These are phyloP conservation scores for Penicillium ochrochloron DNA, from an alignment of 495 filamentous ascomycete species.

Conservation along the genomic window DNA sequence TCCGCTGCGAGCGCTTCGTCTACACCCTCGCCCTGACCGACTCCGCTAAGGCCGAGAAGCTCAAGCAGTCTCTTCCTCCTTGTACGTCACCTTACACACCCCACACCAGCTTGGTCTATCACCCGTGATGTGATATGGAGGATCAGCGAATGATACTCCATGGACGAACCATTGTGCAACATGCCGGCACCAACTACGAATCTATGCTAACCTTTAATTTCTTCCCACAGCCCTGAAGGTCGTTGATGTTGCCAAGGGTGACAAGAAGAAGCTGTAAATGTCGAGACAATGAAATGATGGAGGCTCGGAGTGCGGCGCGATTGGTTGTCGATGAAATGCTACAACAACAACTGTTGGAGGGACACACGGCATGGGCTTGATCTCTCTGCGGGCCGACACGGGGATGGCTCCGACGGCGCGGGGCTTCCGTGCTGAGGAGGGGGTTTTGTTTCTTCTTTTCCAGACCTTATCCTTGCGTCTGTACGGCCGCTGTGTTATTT, in stretches of 20 bases:
- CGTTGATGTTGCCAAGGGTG: constrained; percentile 76
- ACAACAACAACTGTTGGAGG: constrained; percentile 40
- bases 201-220: constrained; percentile 7
- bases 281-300: constrained; percentile 35
- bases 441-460: neutral
- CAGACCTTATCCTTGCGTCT: constrained; percentile 38
- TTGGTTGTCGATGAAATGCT: constrained; percentile 37
- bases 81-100: constrained; percentile 61
- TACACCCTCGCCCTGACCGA: constrained; percentile 99
- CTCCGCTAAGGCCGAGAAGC: constrained; percentile 98
- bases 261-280: constrained; percentile 65
- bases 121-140: neutral
- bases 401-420: constrained; percentile 28
- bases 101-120: neutral
- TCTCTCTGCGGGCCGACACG: constrained; percentile 47
- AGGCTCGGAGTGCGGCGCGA: constrained; percentile 38
- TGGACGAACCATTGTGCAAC: neutral
- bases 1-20: constrained; percentile 90
- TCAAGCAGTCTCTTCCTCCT: constrained; percentile 97
- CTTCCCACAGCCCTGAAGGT: constrained; percentile 66
- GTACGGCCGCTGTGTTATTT: constrained; percentile 30
- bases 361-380: constrained; percentile 30
- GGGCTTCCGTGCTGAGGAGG: constrained; percentile 12
- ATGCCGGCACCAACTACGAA: neutral
- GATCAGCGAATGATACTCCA: neutral